These are phyloP conservation scores for Cnidoscolus chayamansa DNA, from an alignment of 441 rosid species.

Conservation along the genomic window DNA sequence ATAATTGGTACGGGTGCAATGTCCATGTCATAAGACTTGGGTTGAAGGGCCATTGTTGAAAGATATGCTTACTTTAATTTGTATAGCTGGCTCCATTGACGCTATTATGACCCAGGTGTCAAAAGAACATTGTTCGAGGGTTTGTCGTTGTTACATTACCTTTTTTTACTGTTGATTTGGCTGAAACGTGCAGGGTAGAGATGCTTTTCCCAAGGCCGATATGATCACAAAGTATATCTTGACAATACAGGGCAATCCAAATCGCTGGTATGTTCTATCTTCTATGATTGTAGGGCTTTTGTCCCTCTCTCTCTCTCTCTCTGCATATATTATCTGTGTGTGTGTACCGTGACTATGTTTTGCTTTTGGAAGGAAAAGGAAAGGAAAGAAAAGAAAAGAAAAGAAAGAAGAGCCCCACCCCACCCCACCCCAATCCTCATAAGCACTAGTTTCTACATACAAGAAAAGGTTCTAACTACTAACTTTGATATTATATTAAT, in stretches of 20 bases:
- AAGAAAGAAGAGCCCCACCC: neutral
- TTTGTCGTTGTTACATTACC: conserved; percentile 14
- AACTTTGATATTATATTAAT: conserved; percentile 11
- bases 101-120: conserved; percentile 6
- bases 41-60: conserved; percentile 1
- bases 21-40: neutral
- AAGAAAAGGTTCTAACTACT: conserved; percentile 5
- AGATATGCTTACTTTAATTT: conserved; percentile 1
- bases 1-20: conserved; percentile 13
- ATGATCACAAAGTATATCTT: conserved; percentile 3
- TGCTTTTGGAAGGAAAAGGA: neutral
- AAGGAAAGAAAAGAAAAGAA: neutral
- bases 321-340: neutral
- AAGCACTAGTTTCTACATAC: conserved; percentile 8
- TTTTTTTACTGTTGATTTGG: conserved; percentile 1
- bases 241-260: conserved; percentile 7
- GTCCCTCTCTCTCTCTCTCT: conserved; percentile 3
- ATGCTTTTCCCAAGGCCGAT: conserved; percentile 17
- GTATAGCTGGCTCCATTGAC: neutral
- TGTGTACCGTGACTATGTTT: conserved; percentile 6
- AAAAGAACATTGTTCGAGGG: conserved; percentile 9
- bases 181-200: conserved; percentile 11
- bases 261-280: conserved; percentile 5
- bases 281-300: conserved; percentile 1
- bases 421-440: neutral